phyloP scores from a whole-genome alignment of 208 protist species.

The Leptomonas pyrrhocoris region DNA sequence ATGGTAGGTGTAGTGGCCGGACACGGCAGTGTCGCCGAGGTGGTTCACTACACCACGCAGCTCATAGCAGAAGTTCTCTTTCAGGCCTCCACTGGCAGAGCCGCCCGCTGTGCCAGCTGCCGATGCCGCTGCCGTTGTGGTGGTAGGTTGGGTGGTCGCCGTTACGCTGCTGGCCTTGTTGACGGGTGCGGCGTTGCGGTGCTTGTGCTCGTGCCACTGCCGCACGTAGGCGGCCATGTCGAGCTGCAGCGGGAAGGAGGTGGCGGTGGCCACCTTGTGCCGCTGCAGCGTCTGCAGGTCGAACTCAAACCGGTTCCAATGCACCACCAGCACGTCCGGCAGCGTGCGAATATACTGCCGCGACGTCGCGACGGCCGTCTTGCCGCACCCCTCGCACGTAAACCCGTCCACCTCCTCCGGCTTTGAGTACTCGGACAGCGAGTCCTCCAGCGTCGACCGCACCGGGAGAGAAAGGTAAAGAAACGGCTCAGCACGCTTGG shows the following conservation, averaged over 20 bases:
- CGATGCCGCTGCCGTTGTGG: neutral
- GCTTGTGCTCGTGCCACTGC: slow-evolving; percentile 56
- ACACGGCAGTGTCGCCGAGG: slow-evolving; percentile 59
- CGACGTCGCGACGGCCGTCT: slow-evolving; percentile 62
- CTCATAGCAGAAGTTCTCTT: slow-evolving; percentile 41
- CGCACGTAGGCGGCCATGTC: slow-evolving; percentile 62
- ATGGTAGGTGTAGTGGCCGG: slow-evolving; percentile 86
- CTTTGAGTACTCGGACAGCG: slow-evolving; percentile 57
- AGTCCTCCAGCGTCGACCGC: slow-evolving; percentile 58
- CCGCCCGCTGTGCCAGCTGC: neutral
- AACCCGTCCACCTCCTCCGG: slow-evolving; percentile 75
- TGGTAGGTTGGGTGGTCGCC: neutral
- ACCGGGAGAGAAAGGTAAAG: slow-evolving; percentile 77
- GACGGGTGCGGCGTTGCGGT: neutral
- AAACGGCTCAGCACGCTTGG: slow-evolving; percentile 73
- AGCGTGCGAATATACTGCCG: slow-evolving; percentile 74
- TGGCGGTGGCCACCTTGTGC: slow-evolving; percentile 60
- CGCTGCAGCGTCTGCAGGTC: slow-evolving; percentile 65
- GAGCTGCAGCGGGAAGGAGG: slow-evolving; percentile 57
- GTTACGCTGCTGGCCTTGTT: neutral
- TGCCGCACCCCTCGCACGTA: slow-evolving; percentile 66
- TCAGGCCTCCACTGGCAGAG: neutral
- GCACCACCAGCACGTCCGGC: slow-evolving; percentile 74
- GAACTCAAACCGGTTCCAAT: slow-evolving; percentile 85
- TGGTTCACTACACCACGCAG: slow-evolving; percentile 81